phyloP scores from a whole-genome alignment of 2,329 filamentous ascomycete genomes.

The Monosporascus sp. region DNA sequence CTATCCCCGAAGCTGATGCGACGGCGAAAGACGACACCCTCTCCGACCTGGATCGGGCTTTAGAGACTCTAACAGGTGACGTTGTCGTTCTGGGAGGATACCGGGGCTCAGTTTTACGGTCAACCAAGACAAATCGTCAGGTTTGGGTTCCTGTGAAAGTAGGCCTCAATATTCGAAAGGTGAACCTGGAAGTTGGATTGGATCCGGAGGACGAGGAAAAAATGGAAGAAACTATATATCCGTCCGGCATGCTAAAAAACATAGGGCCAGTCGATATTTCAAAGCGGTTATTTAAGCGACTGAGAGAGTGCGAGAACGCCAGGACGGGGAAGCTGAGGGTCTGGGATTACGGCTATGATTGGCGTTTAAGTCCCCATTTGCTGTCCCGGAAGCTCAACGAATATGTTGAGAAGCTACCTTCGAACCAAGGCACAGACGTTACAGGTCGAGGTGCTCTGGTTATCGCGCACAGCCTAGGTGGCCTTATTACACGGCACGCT shows the following conservation, averaged over 20 bases:
- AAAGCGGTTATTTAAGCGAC: slow-evolving; percentile 70
- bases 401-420: slow-evolving; percentile 70
- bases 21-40: slow-evolving; percentile 22
- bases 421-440: slow-evolving; percentile 56
- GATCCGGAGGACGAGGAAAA: slow-evolving; percentile 75
- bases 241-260: slow-evolving; percentile 84
- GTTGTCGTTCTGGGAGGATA: slow-evolving; percentile 87
- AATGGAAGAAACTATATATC: slow-evolving; percentile 77
- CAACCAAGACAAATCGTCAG: slow-evolving; percentile 76
- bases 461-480: slow-evolving; percentile 82
- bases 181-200: slow-evolving; percentile 82
- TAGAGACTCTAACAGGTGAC: slow-evolving; percentile 74
- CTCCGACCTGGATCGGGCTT: slow-evolving; percentile 43
- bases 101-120: slow-evolving; percentile 81
- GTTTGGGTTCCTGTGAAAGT: slow-evolving; percentile 94
- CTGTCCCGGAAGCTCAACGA: slow-evolving; percentile 66
- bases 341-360: slow-evolving; percentile 93
- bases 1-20: slow-evolving; percentile 8
- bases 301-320: slow-evolving; percentile 70
- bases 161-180: slow-evolving; percentile 84
- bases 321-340: slow-evolving; percentile 67
- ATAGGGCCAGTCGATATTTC: slow-evolving; percentile 91
- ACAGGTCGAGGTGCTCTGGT: slow-evolving; percentile 67
- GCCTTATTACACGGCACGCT: slow-evolving; percentile 80
- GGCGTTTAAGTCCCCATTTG: slow-evolving; percentile 77